Evolutionary conservation across 1,284 basidiomycete genomes (phyloP).

Genomic region (Microbotryum intermedium): DNA sequence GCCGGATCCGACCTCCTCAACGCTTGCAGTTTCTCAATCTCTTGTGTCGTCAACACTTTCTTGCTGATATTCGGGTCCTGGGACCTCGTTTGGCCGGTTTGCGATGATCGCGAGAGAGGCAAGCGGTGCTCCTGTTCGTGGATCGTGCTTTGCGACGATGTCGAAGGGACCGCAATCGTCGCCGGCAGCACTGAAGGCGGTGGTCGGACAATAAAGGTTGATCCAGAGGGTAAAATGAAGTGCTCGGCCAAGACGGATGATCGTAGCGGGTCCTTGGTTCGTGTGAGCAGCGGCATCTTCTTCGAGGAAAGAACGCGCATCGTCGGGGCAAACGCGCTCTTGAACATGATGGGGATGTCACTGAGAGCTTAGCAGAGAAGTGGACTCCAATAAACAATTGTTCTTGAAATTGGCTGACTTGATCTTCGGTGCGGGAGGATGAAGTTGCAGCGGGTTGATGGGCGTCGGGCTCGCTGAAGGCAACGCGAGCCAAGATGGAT

Average conservation of each 20-base stretch:
- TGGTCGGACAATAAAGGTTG: conserved; percentile 18
- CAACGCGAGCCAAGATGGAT: too few relatives aligned
- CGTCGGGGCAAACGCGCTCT: conserved; percentile 1
- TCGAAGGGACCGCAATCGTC: conserved; percentile 5
- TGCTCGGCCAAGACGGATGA: conserved; percentile 14
- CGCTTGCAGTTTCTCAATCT: conserved; percentile 8
- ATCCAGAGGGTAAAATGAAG: conserved; percentile 12
- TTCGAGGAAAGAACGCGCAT: neutral
- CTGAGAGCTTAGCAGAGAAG: neutral
- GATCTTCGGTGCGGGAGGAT: too few relatives aligned
- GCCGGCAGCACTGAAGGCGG: conserved; percentile 20
- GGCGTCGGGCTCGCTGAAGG: too few relatives aligned
- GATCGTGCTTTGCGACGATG: neutral
- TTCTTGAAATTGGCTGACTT: too few relatives aligned
- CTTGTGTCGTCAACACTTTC: neutral
- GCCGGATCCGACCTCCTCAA: conserved; percentile 4
- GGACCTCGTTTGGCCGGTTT: neutral
- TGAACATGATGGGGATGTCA: neutral
- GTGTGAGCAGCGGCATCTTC: neutral
- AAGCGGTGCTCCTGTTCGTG: neutral
- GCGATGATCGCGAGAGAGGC: neutral
- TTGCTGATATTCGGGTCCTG: neutral
- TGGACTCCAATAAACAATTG: too few relatives aligned
- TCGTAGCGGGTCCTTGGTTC: conserved; percentile 20
- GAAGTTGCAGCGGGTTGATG: too few relatives aligned